Base-by-base conservation (phyloP, 768 basidiomycete genomes). In the Filobasidium wieringae region DNA sequence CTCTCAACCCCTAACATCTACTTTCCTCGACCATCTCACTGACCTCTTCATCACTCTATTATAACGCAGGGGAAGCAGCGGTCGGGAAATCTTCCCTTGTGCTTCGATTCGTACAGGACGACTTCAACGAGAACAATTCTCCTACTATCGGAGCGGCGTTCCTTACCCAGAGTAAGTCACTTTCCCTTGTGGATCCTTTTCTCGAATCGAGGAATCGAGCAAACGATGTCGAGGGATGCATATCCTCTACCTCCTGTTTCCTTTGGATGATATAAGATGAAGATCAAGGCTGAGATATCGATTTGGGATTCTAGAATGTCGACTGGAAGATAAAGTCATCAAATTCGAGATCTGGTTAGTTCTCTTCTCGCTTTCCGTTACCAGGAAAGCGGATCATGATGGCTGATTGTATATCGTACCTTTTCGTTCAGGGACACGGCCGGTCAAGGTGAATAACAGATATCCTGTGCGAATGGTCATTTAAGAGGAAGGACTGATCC, bases 61-160 rank as follows among this genome's bases (percentile, higher is more conserved):
- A 40, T 11, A 4, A 40, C 27, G 7, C 64, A 96, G 92, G 93
- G 66, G 93, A 99, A 79, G 92, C 93, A 60, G 93, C 93, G 54
- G 93, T 99, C 43, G 93, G 93, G 61, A 99, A 99, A 80, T 95
- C 92, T 9, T 95, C 90, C n/a, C 84, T 99, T 54, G 93, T 97
- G 45, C 81, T 96, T 59, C 84, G 93, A 74, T 99, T 99, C 75
- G 91, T 95, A 74, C 86, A 86, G 72, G 90, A 97, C 77, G 93
- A 99, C 74, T 99, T 97, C 75, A 92, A 96, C 75, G 84, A 88
- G 60, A 96, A 97, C 81, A 97, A 96, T 75, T 91, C 95, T 69
- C 93, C 93, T 9, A 99, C 93, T 26, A 97, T 99, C 68, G 93
- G 92, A 33, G 92, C 92, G 52, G 92, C 89, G 4, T 93, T 93